Conservation (phyloP, 768 basidiomycete genomes). For the Mrakia blollopis region DNA sequence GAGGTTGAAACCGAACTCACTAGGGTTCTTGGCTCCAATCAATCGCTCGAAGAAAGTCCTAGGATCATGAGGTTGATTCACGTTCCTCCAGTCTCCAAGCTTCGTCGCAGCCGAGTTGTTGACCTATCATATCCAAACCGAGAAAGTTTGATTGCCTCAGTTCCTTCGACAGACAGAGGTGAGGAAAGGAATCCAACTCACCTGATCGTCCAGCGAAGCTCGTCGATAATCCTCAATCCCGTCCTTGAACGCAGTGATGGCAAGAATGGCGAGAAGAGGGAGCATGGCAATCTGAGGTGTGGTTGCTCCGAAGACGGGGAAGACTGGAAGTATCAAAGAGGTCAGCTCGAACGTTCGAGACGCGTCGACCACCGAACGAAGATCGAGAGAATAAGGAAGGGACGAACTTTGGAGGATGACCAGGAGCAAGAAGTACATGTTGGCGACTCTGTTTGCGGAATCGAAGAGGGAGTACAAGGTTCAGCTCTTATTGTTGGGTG, state of each 20-base stretch:
- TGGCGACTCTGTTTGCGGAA: slow-evolving; percentile 61
- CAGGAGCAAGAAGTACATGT: slow-evolving; percentile 82
- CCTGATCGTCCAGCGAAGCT: slow-evolving; percentile 72
- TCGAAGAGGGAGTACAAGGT: slow-evolving; percentile 17
- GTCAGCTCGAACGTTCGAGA: not conserved
- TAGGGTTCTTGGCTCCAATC: slow-evolving; percentile 50
- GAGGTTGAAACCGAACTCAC: not conserved
- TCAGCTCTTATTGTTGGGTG: not conserved
- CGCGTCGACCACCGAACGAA: not conserved
- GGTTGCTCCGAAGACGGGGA: slow-evolving; percentile 84
- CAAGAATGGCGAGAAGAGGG: slow-evolving; percentile 79
- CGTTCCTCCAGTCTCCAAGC: slow-evolving; percentile 80
- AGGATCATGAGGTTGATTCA: slow-evolving; percentile 75
- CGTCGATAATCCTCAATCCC: slow-evolving; percentile 95
- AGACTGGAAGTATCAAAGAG: slow-evolving; percentile 52
- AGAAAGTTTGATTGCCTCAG: not conserved
- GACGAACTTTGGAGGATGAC: slow-evolving; percentile 65
- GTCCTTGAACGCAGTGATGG: slow-evolving; percentile 90
- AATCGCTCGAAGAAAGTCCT: slow-evolving; percentile 69
- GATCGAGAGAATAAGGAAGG: not conserved
- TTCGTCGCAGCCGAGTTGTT: slow-evolving; percentile 91
- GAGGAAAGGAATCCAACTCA: not conserved
- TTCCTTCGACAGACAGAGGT: too few species aligned
- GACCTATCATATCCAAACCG: slow-evolving; percentile 47
- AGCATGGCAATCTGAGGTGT: slow-evolving; percentile 74